phyloP scores from a whole-genome alignment of 2,329 filamentous ascomycete genomes.

The Ceratocystis cubensis region DNA sequence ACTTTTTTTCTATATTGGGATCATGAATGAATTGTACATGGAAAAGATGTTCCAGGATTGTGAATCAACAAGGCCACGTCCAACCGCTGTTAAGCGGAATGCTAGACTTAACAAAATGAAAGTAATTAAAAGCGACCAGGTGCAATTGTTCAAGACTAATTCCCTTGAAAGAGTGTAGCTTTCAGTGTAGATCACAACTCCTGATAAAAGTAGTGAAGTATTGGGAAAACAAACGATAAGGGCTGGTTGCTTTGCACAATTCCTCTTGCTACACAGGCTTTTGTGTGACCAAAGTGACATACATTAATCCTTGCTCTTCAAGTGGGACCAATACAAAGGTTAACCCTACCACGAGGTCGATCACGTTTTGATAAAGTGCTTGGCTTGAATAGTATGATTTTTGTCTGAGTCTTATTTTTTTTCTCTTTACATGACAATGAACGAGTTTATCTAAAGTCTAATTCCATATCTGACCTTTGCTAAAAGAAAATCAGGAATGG shows the following conservation, averaged over 20 bases:
- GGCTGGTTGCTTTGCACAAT: too few species aligned
- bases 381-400: neutral
- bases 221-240: too few species aligned
- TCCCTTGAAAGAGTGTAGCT: neutral
- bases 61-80: neutral
- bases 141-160: neutral
- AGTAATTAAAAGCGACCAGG: neutral
- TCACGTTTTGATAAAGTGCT: neutral
- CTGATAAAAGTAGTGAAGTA: too few species aligned
- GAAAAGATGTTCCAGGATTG: constrained; percentile 13
- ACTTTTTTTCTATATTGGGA: constrained; percentile 12
- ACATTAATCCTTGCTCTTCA: neutral
- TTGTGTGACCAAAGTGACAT: neutral
- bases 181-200: neutral
- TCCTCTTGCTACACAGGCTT: neutral
- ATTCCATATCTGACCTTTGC: too few species aligned
- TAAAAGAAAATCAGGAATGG: too few species aligned
- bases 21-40: constrained; percentile 16
- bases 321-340: neutral
- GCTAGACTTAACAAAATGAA: neutral
- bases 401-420: neutral
- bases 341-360: neutral
- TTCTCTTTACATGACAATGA: neutral
- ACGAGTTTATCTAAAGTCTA: too few species aligned
- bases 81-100: neutral